Conservation (phyloP, 305 asterid genomes). For the Ajuga reptans region DNA sequence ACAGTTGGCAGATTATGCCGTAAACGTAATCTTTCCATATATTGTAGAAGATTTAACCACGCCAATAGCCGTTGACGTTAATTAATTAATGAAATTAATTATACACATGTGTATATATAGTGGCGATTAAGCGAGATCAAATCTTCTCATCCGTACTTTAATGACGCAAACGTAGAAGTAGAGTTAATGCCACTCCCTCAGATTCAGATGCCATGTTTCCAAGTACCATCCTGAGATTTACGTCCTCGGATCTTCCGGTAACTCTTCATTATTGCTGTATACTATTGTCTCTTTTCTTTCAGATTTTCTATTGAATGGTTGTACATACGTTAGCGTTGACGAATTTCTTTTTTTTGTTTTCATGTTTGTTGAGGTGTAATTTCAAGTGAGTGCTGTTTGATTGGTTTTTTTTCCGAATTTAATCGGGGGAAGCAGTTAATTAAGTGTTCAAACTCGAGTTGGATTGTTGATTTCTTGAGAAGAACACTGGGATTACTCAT, state of each 20-base stretch:
- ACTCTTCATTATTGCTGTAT: neutral
- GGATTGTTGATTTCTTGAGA: neutral
- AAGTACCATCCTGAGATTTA: conserved; percentile 27
- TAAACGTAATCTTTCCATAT: neutral
- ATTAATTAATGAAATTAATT: neutral
- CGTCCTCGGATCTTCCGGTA: conserved; percentile 37
- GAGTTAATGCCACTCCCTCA: conserved; percentile 36
- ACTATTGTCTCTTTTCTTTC: neutral
- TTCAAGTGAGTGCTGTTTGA: conserved; percentile 4
- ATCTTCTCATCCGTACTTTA: conserved; percentile 16
- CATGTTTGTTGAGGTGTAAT: conserved; percentile 5
- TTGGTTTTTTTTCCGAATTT: conserved; percentile 18
- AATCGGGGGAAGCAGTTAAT: conserved; percentile 17
- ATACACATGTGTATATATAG: neutral
- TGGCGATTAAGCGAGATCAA: conserved; percentile 21
- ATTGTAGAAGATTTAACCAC: neutral
- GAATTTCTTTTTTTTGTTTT: neutral
- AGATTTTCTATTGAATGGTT: neutral
- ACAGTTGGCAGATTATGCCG: neutral
- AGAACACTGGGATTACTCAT: conserved; percentile 1
- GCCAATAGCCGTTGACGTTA: conserved; percentile 23
- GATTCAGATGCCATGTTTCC: conserved; percentile 43
- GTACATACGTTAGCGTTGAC: neutral
- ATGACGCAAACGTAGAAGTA: conserved; percentile 28
- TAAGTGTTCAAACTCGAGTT: conserved; percentile 8